These are phyloP conservation scores for Cryptosporidium meleagridis DNA, from an alignment of 169 alveolate genomes.

Conservation along the genomic window DNA sequence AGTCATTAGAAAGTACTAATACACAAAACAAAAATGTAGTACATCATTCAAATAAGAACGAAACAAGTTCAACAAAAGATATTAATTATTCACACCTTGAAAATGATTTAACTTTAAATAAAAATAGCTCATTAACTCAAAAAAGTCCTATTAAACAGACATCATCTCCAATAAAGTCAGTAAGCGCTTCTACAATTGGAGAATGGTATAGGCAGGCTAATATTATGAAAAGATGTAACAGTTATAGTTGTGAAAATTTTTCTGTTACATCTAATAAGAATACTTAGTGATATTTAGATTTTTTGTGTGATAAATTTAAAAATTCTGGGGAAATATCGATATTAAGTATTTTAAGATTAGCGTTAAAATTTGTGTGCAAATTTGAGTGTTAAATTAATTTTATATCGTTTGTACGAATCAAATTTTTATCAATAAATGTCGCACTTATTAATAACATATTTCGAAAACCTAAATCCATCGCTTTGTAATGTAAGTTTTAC, in stretches of 20 bases:
- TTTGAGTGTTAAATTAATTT: neutral
- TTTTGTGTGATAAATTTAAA: neutral
- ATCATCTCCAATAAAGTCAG: slow-evolving; percentile 31
- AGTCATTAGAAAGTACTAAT: neutral
- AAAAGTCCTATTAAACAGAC: neutral
- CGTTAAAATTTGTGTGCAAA: slow-evolving; percentile 19
- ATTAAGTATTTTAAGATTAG: neutral
- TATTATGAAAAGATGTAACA: slow-evolving; percentile 55
- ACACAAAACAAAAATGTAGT: neutral
- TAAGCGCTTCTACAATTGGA: slow-evolving; percentile 57
- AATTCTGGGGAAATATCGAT: slow-evolving; percentile 2
- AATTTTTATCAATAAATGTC: neutral
- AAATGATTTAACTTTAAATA: neutral
- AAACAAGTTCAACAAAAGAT: neutral
- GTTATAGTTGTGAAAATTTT: slow-evolving; percentile 51
- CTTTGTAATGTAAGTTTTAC: slow-evolving; percentile 25
- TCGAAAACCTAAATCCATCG: slow-evolving; percentile 29
- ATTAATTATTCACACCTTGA: neutral
- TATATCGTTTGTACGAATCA: neutral
- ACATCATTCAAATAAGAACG: neutral
- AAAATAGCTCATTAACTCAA: neutral
- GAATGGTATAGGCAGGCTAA: slow-evolving; percentile 74
- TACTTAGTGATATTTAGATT: neutral
- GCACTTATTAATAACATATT: slow-evolving; percentile 1
- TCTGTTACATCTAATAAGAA: slow-evolving; percentile 6